Percentiles rank a stretch among this genome's conserved stretches.
Conservation (phyloP, 1,139 yeast genomes). For the Taiozyma sp. region DNA sequence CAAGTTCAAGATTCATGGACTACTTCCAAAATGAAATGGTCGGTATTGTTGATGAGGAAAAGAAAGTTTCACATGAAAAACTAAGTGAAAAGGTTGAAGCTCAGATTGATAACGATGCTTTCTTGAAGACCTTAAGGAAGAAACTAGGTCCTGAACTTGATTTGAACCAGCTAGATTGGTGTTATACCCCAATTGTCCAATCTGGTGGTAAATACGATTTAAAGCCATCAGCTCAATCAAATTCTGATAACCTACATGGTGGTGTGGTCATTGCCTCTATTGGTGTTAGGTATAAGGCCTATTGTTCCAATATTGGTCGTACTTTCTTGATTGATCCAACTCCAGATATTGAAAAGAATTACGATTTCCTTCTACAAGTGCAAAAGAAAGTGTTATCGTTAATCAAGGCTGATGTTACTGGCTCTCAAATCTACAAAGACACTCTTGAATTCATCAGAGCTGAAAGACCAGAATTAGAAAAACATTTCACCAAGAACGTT, state of each 20-base stretch:
- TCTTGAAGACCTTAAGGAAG: constrained; percentile 44
- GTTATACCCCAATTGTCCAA: constrained; percentile 87
- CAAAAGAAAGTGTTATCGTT: constrained; percentile 56
- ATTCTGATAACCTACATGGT: constrained; percentile 56
- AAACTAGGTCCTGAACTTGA: constrained; percentile 65
- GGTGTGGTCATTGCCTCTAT: constrained; percentile 82
- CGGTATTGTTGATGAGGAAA: constrained; percentile 80
- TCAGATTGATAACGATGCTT: constrained; percentile 72
- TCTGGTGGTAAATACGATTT: constrained; percentile 85
- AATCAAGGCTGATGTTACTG: constrained; percentile 63
- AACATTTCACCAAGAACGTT: constrained; percentile 68
- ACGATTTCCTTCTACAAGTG: constrained; percentile 66
- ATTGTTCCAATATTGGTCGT: constrained; percentile 84
- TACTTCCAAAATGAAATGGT: constrained; percentile 87
- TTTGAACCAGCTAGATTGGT: constrained; percentile 81
- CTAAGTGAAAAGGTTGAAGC: constrained; percentile 74
- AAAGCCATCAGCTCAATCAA: constrained; percentile 78
- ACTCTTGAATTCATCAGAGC: constrained; percentile 53
- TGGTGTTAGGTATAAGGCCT: constrained; percentile 83
- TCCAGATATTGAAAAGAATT: constrained; percentile 68
- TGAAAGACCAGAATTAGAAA: constrained; percentile 57
- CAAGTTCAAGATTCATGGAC: constrained; percentile 78
- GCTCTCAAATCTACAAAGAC: constrained; percentile 61
- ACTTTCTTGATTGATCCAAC: constrained; percentile 91
- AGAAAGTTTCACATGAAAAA: constrained; percentile 65